Conservation (phyloP, 78 protist species). For the Protostelium mycophagum region DNA sequence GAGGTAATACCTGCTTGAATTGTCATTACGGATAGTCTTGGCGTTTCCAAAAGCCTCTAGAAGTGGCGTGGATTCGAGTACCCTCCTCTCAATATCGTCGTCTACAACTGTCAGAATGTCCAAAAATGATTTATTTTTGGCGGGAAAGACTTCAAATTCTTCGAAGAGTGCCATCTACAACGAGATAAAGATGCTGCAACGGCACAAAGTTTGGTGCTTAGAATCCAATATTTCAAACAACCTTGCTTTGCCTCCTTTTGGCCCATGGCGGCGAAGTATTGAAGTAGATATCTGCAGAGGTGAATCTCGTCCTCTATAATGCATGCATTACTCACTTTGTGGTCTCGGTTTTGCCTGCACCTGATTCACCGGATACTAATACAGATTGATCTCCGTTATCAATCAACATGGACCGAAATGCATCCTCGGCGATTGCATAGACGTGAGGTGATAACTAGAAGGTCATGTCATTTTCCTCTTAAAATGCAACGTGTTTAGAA, state of each 20-base stretch:
- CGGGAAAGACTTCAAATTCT: no score
- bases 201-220: no score
- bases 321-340: background rate
- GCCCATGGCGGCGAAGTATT: slow-evolving; percentile 73
- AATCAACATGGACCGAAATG: slow-evolving; percentile 54
- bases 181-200: no score
- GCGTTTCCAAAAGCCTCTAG: slow-evolving; percentile 95
- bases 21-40: slow-evolving; percentile 89
- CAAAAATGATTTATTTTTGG: background rate
- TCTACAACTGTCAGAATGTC: background rate
- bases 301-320: slow-evolving; percentile 18
- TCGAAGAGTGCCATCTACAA: no score
- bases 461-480: background rate
- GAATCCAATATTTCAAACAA: no score
- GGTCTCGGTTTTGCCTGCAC: slow-evolving; percentile 53
- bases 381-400: slow-evolving; percentile 47
- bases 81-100: slow-evolving; percentile 26
- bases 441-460: slow-evolving; percentile 66
- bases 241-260: slow-evolving; percentile 1
- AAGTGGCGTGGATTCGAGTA: slow-evolving; percentile 75
- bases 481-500: background rate
- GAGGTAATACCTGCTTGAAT: slow-evolving; percentile 54
- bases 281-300: slow-evolving; percentile 42
- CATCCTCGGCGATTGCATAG: slow-evolving; percentile 63
- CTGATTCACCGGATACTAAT: slow-evolving; percentile 73